Percentiles rank a stretch among this genome's conserved stretches.
Evolutionary conservation across 176 grass and related monocot species (phyloP).

Genomic region (Oryza officinalis): DNA sequence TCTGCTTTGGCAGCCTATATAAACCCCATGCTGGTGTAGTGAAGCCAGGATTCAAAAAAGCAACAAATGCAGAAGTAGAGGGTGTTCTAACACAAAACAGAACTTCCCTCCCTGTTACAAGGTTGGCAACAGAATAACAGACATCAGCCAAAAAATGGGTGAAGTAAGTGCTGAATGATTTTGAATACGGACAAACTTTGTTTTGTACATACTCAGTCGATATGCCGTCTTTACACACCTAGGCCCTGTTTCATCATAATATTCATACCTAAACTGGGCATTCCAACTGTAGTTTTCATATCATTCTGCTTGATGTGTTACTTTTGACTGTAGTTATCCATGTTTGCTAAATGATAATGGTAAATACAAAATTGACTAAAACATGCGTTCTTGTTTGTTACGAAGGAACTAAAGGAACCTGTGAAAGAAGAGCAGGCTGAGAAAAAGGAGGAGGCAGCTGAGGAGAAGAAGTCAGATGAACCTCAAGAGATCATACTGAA

Average conservation of each 20-base stretch:
- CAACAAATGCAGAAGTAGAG: neutral
- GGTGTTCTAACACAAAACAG: neutral
- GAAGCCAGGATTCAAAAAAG: constrained; percentile 3
- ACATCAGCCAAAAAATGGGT: constrained; percentile 4
- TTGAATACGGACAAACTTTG: neutral
- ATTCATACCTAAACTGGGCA: neutral
- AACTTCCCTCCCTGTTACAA: neutral
- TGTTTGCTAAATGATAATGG: neutral
- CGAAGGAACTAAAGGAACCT: constrained; percentile 51
- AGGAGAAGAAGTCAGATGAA: constrained; percentile 34
- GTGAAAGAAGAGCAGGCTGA: constrained; percentile 37
- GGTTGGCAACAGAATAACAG: neutral
- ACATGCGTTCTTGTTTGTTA: neutral
- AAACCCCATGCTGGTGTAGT: neutral
- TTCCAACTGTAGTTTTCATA: neutral
- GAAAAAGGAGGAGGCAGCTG: constrained; percentile 34
- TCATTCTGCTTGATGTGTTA: neutral
- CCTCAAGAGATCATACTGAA: constrained; percentile 62
- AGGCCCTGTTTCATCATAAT: neutral
- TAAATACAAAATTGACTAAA: neutral
- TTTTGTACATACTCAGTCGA: neutral
- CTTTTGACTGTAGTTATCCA: neutral
- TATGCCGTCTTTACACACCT: neutral
- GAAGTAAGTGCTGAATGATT: constrained; percentile 3
- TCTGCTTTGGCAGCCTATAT: constrained; percentile 28